Conservation (phyloP, 78 protist species). For the Dictyostelium discoideum region DNA sequence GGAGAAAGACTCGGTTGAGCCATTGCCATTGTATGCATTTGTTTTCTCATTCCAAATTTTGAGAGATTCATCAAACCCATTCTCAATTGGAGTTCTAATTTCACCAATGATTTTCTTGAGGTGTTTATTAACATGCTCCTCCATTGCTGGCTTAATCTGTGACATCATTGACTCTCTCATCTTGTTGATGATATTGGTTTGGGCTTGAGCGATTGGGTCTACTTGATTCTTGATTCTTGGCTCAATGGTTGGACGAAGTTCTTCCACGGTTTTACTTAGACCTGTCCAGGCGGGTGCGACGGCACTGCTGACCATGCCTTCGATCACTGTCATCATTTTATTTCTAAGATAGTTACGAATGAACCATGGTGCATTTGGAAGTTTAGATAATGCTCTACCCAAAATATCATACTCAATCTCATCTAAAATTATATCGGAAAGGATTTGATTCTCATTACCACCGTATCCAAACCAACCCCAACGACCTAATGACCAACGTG, state of each 20-base stretch:
- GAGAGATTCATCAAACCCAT: neutral
- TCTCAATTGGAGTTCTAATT: constrained; percentile 5
- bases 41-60: constrained; percentile 18
- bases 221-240: constrained; percentile 6
- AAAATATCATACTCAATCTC: constrained; percentile 37
- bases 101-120: neutral
- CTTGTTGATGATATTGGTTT: neutral
- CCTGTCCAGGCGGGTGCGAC: constrained; percentile 53
- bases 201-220: constrained; percentile 23
- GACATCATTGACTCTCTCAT: constrained; percentile 2
- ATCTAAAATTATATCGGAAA: constrained; percentile 27
- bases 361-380: constrained; percentile 36
- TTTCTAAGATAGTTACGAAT: constrained; percentile 22
- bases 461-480: constrained; percentile 65
- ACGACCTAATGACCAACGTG: constrained; percentile 44
- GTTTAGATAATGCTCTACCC: constrained; percentile 15
- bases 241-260: constrained; percentile 20
- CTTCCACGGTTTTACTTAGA: constrained; percentile 9
- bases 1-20: constrained; percentile 1
- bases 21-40: constrained; percentile 8
- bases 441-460: constrained; percentile 55
- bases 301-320: constrained; percentile 3
- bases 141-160: constrained; percentile 3
- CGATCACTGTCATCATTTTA: constrained; percentile 4
- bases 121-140: constrained; percentile 25